phyloP scores from a whole-genome alignment of 2,329 filamentous ascomycete genomes.

The Cytospora schulzeri region DNA sequence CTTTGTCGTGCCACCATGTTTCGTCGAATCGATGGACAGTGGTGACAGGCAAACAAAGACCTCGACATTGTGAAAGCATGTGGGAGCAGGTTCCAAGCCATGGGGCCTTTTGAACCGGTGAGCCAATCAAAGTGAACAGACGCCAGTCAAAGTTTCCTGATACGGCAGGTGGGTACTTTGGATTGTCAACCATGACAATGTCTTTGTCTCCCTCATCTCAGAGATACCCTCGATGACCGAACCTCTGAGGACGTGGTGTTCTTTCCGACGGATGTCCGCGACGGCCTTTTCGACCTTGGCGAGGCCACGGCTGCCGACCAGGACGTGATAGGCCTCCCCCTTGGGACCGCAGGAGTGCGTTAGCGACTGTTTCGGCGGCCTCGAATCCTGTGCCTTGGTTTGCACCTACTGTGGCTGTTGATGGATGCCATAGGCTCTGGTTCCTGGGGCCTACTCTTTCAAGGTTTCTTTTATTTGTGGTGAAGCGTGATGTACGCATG shows the following conservation, averaged over 20 bases:
- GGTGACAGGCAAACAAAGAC: too few species aligned
- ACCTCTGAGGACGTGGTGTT: too few species aligned
- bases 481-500: too few species aligned
- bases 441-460: too few species aligned
- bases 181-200: not conserved
- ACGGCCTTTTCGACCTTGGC: constrained; percentile 32
- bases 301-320: constrained; percentile 34
- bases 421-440: not conserved
- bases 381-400: constrained; percentile 34
- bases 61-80: too few species aligned
- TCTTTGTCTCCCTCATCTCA: not conserved
- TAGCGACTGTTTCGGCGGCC: constrained; percentile 31
- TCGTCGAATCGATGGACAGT: too few species aligned
- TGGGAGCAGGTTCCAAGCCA: too few species aligned
- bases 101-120: not conserved
- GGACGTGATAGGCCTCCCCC: constrained; percentile 30
- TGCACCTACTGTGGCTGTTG: not conserved
- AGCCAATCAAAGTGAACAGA: not conserved
- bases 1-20: too few species aligned
- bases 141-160: not conserved
- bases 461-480: too few species aligned
- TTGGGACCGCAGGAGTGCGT: constrained; percentile 10
- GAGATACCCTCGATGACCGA: too few species aligned
- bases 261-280: constrained; percentile 29
- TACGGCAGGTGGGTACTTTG: not conserved